Percentiles rank a stretch among this genome's conserved stretches.
Conservation (phyloP, 441 rosid genomes). For the Euphorbia schlechtendalii region DNA sequence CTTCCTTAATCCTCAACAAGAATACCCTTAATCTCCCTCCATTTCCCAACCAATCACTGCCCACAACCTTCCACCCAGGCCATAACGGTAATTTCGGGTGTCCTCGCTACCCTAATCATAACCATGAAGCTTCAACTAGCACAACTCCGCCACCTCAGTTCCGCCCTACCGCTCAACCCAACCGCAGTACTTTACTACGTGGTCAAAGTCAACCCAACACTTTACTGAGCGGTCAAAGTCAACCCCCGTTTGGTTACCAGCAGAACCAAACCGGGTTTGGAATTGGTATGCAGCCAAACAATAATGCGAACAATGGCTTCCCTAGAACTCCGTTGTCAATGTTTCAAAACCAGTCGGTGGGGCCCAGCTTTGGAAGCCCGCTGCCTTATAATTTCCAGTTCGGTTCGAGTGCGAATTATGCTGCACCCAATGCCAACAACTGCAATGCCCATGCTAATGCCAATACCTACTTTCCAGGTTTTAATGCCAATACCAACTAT, state of each 20-base stretch:
- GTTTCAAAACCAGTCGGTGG: conserved; percentile 17
- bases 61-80: conserved; percentile 20
- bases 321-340: conserved; percentile 14
- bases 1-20: conserved; percentile 13
- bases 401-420: conserved; percentile 5
- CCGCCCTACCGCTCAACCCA: no score
- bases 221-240: no score
- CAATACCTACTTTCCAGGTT: not conserved
- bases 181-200: no score
- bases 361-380: no score
- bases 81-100: conserved; percentile 23
- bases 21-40: no score
- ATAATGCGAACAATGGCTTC: no score
- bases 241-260: no score
- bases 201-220: no score
- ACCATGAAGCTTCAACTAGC: conserved; percentile 17
- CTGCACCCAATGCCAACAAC: not conserved
- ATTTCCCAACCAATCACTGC: conserved; percentile 7
- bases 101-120: conserved; percentile 8
- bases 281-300: not conserved
- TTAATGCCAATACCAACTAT: conserved; percentile 12
- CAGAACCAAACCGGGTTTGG: conserved; percentile 9
- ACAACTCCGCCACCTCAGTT: no score
- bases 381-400: not conserved
- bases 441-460: no score